Percentiles rank a stretch among this genome's conserved stretches.
Evolutionary conservation across 2,329 filamentous ascomycete species (phyloP).

Genomic region (Claviceps pusilla): DNA sequence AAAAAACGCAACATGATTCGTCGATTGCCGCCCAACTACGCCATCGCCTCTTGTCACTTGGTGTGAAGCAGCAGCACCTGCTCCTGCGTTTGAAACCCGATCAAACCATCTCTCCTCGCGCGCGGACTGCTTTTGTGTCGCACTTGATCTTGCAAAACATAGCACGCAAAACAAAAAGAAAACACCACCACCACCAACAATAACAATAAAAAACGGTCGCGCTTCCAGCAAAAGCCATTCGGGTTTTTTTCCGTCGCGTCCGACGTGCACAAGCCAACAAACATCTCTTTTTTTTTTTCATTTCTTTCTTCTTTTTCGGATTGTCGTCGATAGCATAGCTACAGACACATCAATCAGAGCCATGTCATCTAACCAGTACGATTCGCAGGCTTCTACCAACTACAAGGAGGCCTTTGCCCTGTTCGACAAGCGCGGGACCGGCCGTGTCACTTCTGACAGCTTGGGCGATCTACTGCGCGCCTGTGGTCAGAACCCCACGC

Average conservation of each 20-base stretch:
- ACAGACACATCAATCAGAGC: not conserved
- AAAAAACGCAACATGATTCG: conserved; percentile 5
- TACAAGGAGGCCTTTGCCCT: conserved; percentile 99
- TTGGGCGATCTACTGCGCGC: conserved; percentile 90
- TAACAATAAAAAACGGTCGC: not conserved
- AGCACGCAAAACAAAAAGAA: too few relatives aligned
- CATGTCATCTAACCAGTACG: conserved; percentile 39
- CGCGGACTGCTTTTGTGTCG: not conserved
- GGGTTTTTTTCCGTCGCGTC: not conserved
- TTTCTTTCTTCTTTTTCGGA: not conserved
- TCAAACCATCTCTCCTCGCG: not conserved
- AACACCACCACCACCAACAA: not conserved
- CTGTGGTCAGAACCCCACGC: conserved; percentile 93
- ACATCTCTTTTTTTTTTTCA: not conserved
- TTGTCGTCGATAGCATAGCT: conserved; percentile 1
- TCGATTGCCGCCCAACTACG: not conserved
- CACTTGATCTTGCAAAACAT: not conserved
- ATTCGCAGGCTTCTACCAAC: conserved; percentile 67
- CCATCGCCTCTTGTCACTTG: not conserved
- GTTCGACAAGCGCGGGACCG: conserved; percentile 98
- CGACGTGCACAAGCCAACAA: not conserved
- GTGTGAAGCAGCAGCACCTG: not conserved
- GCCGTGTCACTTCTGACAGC: conserved; percentile 71
- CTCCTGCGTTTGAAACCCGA: too few relatives aligned
- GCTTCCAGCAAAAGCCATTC: not conserved